These are phyloP conservation scores for Blastobotrys raffinosifermentans DNA, from an alignment of 1,139 yeast species.

Conservation along the genomic window DNA sequence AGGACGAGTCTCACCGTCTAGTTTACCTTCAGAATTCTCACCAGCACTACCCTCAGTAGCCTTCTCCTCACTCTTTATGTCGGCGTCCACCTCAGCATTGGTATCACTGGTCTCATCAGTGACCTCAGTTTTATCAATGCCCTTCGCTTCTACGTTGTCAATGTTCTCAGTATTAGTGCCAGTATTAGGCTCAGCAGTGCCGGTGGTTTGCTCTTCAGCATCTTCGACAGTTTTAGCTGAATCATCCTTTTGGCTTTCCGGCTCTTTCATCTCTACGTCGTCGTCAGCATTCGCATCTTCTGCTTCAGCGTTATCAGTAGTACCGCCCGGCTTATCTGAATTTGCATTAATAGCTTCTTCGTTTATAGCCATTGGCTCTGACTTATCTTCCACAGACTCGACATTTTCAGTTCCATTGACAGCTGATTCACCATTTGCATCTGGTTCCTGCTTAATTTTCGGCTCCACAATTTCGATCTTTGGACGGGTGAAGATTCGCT, in stretches of 20 bases:
- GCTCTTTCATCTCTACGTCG: slow-evolving; percentile 1
- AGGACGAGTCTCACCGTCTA: not conserved
- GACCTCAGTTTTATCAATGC: slow-evolving; percentile 4
- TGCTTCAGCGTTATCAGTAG: slow-evolving; percentile 2
- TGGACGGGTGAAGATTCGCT: slow-evolving; percentile 20
- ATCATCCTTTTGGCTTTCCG: slow-evolving; percentile 3
- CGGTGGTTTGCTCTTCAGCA: not conserved
- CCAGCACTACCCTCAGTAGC: slow-evolving; percentile 3
- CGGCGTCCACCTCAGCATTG: slow-evolving; percentile 5
- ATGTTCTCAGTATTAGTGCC: slow-evolving; percentile 3
- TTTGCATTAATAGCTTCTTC: slow-evolving; percentile 12
- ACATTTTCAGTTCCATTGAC: slow-evolving; percentile 11
- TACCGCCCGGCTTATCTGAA: slow-evolving; percentile 4
- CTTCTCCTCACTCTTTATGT: slow-evolving; percentile 3
- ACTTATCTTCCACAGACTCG: slow-evolving; percentile 12
- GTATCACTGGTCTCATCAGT: slow-evolving; percentile 2
- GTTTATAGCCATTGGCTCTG: slow-evolving; percentile 10
- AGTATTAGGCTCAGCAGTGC: too few species aligned
- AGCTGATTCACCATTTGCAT: slow-evolving; percentile 2
- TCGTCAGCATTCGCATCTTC: slow-evolving; percentile 12
- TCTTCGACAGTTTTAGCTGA: slow-evolving; percentile 7
- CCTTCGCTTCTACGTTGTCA: slow-evolving; percentile 4
- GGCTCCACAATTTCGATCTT: not conserved
- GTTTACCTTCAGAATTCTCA: slow-evolving; percentile 1
- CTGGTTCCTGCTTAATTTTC: not conserved